Conservation (phyloP, 257 asterid species). For the Solanum pennellii region DNA sequence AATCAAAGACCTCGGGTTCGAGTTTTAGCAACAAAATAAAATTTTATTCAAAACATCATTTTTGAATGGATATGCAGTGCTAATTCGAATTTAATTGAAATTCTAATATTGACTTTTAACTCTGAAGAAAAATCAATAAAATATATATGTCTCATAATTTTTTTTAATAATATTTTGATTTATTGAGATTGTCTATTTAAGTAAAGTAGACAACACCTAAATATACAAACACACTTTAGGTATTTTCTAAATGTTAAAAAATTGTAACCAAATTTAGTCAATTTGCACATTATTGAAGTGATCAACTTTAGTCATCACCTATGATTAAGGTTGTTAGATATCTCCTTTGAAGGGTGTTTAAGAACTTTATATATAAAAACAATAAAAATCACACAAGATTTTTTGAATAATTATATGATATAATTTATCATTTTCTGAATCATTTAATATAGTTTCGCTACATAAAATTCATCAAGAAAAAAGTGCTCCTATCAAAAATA, state of each 20-base stretch:
- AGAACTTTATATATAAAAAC: neutral
- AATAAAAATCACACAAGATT: neutral
- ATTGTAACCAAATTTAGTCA: neutral
- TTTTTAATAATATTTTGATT: neutral
- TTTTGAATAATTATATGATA: neutral
- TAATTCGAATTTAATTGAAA: too few relatives aligned
- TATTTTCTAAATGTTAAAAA: neutral
- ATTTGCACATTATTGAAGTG: neutral
- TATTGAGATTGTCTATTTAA: neutral
- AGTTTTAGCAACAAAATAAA: rapidly evolving
- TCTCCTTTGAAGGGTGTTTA: neutral
- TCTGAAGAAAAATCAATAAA: too few relatives aligned
- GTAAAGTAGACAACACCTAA: neutral
- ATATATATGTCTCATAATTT: neutral
- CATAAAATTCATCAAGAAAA: neutral
- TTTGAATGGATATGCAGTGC: rapidly evolving
- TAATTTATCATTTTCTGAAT: neutral
- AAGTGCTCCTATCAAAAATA: too few relatives aligned
- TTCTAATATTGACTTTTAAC: too few relatives aligned
- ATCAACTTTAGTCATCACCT: neutral
- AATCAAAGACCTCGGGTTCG: rapidly evolving
- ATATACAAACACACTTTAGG: neutral
- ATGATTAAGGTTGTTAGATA: neutral
- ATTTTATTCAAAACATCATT: too few relatives aligned
- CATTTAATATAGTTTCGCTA: neutral